Conservation (phyloP, 2,329 filamentous ascomycete species). For the Chaetomium olivaceum region DNA sequence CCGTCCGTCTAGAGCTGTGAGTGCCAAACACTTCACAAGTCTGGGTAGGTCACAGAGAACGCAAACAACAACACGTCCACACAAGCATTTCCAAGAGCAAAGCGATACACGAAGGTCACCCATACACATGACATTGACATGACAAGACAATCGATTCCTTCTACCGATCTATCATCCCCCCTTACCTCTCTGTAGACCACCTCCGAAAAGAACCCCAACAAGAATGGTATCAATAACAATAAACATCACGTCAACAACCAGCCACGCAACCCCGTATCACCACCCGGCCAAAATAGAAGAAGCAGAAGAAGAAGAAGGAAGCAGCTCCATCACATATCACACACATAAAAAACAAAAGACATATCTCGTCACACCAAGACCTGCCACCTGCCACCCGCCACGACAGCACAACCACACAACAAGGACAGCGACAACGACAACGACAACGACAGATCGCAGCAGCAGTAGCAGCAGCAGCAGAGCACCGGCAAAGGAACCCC, state of each 20-base stretch:
- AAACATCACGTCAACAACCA: background rate
- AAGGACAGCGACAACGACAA: background rate
- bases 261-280: background rate
- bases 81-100: no score
- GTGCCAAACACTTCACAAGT: background rate
- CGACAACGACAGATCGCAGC: no score
- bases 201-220: background rate
- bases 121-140: no score
- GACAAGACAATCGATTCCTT: background rate
- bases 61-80: no score
- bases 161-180: background rate
- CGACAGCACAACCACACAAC: background rate
- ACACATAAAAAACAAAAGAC: background rate
- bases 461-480: background rate
- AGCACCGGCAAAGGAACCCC: background rate
- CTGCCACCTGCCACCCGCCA: background rate
- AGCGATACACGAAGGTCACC: no score
- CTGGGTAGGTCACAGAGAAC: no score
- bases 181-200: background rate
- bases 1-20: background rate
- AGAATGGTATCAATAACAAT: constrained; percentile 6
- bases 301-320: background rate
- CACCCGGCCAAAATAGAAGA: background rate
- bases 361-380: background rate
- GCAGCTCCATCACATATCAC: background rate